phyloP scores from a whole-genome alignment of 2,329 filamentous ascomycete species.

The Colletotrichum sp. region DNA sequence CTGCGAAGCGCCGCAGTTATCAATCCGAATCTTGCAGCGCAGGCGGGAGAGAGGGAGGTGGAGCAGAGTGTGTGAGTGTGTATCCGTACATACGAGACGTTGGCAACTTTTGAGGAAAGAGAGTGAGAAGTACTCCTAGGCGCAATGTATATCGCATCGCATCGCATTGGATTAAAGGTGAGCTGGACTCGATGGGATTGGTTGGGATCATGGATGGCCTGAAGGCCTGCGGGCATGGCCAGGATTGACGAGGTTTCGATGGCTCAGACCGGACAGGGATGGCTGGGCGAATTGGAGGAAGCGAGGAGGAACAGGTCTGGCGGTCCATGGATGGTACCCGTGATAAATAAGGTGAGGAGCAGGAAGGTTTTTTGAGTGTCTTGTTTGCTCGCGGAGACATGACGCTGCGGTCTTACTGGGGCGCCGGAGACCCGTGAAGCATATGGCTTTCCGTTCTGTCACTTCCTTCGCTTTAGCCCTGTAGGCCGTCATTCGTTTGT shows the following conservation, averaged over 20 bases:
- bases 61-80: neutral
- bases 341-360: neutral
- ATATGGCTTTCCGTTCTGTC: neutral
- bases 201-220: neutral
- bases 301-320: neutral
- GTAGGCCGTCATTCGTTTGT: neutral
- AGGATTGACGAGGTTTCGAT: constrained; percentile 18
- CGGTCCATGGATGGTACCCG: neutral
- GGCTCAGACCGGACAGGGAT: constrained; percentile 16
- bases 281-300: constrained; percentile 33
- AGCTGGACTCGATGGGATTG: neutral
- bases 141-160: neutral
- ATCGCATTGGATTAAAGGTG: neutral
- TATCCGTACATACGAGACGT: no score
- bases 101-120: neutral
- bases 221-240: neutral
- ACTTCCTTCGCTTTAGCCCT: neutral
- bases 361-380: neutral
- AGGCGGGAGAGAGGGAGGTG: neutral
- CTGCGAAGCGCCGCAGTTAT: constrained; percentile 4
- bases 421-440: neutral
- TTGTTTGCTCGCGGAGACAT: neutral
- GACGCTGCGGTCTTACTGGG: neutral
- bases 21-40: neutral
- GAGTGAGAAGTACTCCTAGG: neutral